These are phyloP conservation scores for Cercophora samala DNA, from an alignment of 495 filamentous ascomycete genomes.

Conservation along the genomic window DNA sequence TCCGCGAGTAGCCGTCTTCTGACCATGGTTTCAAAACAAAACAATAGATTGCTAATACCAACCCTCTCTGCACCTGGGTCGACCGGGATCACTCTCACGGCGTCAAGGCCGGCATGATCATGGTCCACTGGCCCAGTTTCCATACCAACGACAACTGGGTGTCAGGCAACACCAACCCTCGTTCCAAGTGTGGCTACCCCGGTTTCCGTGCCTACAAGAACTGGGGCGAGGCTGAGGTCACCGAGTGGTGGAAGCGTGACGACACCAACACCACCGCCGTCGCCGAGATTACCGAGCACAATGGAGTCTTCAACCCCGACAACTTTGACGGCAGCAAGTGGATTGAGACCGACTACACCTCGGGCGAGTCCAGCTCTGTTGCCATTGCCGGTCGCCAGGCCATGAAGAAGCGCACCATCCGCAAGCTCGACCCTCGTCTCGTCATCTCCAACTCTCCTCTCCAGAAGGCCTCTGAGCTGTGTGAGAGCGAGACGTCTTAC, in stretches of 20 bases:
- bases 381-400: not conserved
- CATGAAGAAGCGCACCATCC: not conserved
- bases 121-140: not conserved
- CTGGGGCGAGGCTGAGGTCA: not conserved
- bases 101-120: conserved; percentile 1
- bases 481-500: not conserved
- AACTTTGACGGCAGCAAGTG: not conserved
- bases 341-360: not conserved
- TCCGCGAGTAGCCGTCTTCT: not conserved
- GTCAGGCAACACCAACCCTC: not conserved
- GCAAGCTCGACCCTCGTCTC: not conserved
- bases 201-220: not conserved
- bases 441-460: not conserved
- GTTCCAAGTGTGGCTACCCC: not conserved
- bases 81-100: not conserved
- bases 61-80: not conserved
- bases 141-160: not conserved
- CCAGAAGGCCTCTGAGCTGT: not conserved
- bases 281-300: too few species aligned
- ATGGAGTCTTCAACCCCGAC: not conserved
- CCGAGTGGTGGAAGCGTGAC: not conserved
- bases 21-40: not conserved
- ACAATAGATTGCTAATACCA: not conserved
- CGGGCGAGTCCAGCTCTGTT: not conserved
- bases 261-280: not conserved